Evolutionary conservation across 2,329 filamentous ascomycete genomes (phyloP).

Genomic region (Trichoderma oligosporum): DNA sequence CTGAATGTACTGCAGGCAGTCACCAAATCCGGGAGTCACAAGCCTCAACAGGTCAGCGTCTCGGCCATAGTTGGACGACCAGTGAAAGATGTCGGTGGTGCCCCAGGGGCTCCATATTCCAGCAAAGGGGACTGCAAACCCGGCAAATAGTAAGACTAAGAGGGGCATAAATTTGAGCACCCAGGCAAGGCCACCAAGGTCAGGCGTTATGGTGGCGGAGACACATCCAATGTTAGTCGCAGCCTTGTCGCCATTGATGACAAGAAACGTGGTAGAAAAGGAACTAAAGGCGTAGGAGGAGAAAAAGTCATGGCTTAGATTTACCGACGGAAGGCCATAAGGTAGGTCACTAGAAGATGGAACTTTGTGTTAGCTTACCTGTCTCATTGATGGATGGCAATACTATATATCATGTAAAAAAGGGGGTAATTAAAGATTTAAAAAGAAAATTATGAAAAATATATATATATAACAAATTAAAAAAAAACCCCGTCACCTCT

Average conservation of each 20-base stretch:
- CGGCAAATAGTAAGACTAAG: slow-evolving; percentile 73
- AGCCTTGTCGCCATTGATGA: slow-evolving; percentile 68
- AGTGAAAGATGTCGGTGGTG: slow-evolving; percentile 82
- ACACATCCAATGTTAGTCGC: slow-evolving; percentile 72
- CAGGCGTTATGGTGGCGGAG: slow-evolving; percentile 77
- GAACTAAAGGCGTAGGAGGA: slow-evolving; percentile 87
- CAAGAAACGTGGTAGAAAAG: slow-evolving; percentile 66
- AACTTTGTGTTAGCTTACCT: neutral
- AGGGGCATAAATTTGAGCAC: slow-evolving; percentile 74
- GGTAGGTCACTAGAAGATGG: slow-evolving; percentile 32
- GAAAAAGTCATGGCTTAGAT: slow-evolving; percentile 67
- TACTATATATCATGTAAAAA: no score
- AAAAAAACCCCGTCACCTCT: neutral
- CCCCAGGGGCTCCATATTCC: slow-evolving; percentile 93
- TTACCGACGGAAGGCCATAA: slow-evolving; percentile 64
- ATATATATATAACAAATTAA: neutral
- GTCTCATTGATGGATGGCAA: no score
- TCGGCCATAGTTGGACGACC: slow-evolving; percentile 96
- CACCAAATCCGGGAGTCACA: slow-evolving; percentile 92
- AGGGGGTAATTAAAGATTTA: no score
- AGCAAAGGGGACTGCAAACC: slow-evolving; percentile 75
- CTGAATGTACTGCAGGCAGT: slow-evolving; percentile 95
- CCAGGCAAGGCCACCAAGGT: slow-evolving; percentile 67
- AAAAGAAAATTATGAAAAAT: no score
- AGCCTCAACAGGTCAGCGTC: slow-evolving; percentile 87